Conservation (phyloP, 2,329 filamentous ascomycete species). For the Neofusicoccum umdonicola region DNA sequence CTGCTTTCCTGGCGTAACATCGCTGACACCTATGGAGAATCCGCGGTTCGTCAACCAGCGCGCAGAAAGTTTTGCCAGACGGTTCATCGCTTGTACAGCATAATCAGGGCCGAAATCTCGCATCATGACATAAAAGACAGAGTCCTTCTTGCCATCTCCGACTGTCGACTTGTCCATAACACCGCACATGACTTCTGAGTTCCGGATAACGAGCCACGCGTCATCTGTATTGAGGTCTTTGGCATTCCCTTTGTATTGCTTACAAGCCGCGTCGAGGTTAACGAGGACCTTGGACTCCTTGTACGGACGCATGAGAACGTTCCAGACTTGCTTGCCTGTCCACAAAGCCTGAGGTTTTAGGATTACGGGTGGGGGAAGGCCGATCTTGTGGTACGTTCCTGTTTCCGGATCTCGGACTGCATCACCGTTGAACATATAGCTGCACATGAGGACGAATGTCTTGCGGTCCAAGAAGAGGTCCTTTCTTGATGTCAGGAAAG, state of each 20-base stretch:
- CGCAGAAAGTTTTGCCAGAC: constrained; percentile 85
- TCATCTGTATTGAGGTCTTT: constrained; percentile 75
- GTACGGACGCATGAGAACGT: constrained; percentile 85
- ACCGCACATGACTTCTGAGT: constrained; percentile 96
- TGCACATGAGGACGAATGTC: constrained; percentile 84
- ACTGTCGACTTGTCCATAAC: constrained; percentile 97
- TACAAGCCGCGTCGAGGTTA: constrained; percentile 90
- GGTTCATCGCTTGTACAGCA: constrained; percentile 89
- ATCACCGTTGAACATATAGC: constrained; percentile 86
- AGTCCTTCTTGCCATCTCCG: constrained; percentile 96
- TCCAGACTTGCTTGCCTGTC: constrained; percentile 98
- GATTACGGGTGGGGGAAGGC: constrained; percentile 83
- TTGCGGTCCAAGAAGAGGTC: constrained; percentile 89
- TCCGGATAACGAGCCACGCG: constrained; percentile 86
- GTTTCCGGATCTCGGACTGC: constrained; percentile 47
- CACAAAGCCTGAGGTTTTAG: constrained; percentile 82
- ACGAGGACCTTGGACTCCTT: constrained; percentile 77
- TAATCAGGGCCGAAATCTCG: constrained; percentile 90
- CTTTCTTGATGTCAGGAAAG: constrained; percentile 87
- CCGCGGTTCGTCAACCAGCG: constrained; percentile 85
- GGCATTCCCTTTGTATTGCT: constrained; percentile 70
- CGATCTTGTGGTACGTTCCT: constrained; percentile 60
- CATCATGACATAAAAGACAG: constrained; percentile 93
- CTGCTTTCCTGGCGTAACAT: constrained; percentile 78
- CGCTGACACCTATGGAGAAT: constrained; percentile 93